These are phyloP conservation scores for Penicillium egyptiacum DNA, from an alignment of 495 filamentous ascomycete species.

Conservation along the genomic window DNA sequence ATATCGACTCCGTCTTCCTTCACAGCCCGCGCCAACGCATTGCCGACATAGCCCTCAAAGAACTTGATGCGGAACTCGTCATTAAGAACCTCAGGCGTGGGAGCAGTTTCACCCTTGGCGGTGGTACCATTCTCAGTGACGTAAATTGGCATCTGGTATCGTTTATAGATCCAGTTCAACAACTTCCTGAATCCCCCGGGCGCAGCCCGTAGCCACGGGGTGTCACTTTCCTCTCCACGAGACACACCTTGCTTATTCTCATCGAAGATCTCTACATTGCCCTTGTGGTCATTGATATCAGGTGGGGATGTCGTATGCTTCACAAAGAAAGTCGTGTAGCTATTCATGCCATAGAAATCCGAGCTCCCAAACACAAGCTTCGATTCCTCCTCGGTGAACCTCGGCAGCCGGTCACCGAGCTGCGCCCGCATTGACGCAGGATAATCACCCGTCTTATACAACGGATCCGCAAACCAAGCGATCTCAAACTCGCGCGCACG, in stretches of 20 bases:
- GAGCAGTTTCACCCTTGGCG: conserved; percentile 44
- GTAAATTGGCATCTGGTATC: conserved; percentile 48
- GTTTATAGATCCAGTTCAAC: conserved; percentile 42
- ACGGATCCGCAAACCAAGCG: conserved; percentile 49
- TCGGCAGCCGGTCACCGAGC: conserved; percentile 48
- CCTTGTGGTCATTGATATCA: conserved; percentile 46
- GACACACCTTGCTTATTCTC: conserved; percentile 46
- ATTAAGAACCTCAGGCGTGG: conserved; percentile 39
- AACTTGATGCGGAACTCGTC: conserved; percentile 48
- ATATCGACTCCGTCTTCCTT: conserved; percentile 47
- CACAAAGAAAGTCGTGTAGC: conserved; percentile 50
- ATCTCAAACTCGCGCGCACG: conserved; percentile 51
- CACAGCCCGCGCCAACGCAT: conserved; percentile 43
- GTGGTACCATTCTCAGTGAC: conserved; percentile 54
- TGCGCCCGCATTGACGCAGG: conserved; percentile 49
- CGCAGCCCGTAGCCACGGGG: conserved; percentile 43
- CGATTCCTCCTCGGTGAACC: conserved; percentile 43
- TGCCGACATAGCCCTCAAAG: conserved; percentile 46
- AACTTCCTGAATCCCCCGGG: conserved; percentile 47
- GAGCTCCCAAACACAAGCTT: conserved; percentile 45
- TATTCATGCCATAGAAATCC: conserved; percentile 56
- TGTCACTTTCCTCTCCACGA: conserved; percentile 49
- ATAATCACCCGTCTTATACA: conserved; percentile 51
- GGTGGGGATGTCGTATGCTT: conserved; percentile 38
- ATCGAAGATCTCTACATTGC: conserved; percentile 45